phyloP scores from a whole-genome alignment of 2,329 filamentous ascomycete species.

The Fusarium sp. region DNA sequence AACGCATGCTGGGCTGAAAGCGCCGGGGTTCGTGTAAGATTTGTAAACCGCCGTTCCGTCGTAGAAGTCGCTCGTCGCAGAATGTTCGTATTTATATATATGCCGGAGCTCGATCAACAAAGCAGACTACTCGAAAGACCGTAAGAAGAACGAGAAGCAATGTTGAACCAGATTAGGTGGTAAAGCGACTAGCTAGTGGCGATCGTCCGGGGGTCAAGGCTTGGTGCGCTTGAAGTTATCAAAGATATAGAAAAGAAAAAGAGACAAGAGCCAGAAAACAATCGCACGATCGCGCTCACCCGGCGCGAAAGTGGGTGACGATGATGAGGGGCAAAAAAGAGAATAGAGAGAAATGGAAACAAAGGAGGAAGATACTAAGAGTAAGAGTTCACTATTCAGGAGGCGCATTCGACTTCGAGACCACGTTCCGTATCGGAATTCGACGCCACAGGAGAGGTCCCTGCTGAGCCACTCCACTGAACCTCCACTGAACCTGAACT shows the following conservation, averaged over 20 bases:
- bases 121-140: not conserved
- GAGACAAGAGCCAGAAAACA: conserved; percentile 25
- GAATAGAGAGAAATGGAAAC: conserved; percentile 18
- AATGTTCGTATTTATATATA: not conserved
- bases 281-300: conserved; percentile 33
- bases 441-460: conserved; percentile 31
- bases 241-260: conserved; percentile 18
- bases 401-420: conserved; percentile 39
- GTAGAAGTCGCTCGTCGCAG: conserved; percentile 2
- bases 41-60: not conserved
- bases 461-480: conserved; percentile 36
- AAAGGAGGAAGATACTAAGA: conserved; percentile 19
- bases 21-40: conserved; percentile 21
- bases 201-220: conserved; percentile 23
- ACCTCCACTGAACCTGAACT: conserved; percentile 4
- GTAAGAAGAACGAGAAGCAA: conserved; percentile 12
- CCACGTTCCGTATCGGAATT: conserved; percentile 38
- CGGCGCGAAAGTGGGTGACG: conserved; percentile 30
- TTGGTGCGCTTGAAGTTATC: conserved; percentile 22
- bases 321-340: conserved; percentile 31
- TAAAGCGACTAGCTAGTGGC: conserved; percentile 35
- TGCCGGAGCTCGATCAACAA: not conserved
- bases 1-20: conserved; percentile 48
- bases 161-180: conserved; percentile 14
- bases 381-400: conserved; percentile 26